A percentile compares a stretch with the other conserved stretches of the same genome.
Conservation (phyloP, 164 flowering plant species). For the Vitis rotundifolia region DNA sequence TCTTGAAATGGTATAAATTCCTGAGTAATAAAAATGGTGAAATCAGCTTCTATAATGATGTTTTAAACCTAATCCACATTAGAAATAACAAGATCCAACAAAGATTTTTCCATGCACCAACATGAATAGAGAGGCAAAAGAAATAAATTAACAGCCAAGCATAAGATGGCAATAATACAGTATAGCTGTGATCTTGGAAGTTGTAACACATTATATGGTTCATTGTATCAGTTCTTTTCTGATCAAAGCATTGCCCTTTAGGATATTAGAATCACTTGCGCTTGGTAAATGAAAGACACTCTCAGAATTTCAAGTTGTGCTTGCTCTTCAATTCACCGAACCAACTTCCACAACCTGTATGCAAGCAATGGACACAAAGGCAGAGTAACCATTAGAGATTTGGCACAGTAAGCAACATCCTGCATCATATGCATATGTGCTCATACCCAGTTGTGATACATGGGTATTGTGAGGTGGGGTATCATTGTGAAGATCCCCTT, state of each 20-base stretch:
- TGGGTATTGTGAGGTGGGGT: background rate
- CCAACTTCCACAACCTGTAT: conserved; percentile 5
- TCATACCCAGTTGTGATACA: background rate
- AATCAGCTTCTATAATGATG: too few species aligned
- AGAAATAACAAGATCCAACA: background rate
- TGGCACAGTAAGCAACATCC: background rate
- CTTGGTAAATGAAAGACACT: too few species aligned
- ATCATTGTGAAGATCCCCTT: background rate
- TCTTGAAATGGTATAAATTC: too few species aligned
- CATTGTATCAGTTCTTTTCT: background rate
- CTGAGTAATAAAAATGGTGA: too few species aligned
- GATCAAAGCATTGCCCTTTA: background rate
- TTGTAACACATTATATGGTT: background rate
- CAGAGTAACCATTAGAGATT: background rate
- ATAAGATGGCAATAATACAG: background rate
- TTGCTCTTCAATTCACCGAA: background rate
- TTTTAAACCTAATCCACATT: background rate
- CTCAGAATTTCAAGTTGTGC: too few species aligned
- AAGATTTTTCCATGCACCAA: background rate
- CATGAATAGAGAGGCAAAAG: background rate
- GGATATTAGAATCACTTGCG: background rate
- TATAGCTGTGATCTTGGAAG: background rate
- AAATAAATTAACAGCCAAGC: background rate
- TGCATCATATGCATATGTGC: background rate
- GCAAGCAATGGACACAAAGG: background rate